phyloP scores from a whole-genome alignment of 768 basidiomycete genomes.

The Amanita exitialis region DNA sequence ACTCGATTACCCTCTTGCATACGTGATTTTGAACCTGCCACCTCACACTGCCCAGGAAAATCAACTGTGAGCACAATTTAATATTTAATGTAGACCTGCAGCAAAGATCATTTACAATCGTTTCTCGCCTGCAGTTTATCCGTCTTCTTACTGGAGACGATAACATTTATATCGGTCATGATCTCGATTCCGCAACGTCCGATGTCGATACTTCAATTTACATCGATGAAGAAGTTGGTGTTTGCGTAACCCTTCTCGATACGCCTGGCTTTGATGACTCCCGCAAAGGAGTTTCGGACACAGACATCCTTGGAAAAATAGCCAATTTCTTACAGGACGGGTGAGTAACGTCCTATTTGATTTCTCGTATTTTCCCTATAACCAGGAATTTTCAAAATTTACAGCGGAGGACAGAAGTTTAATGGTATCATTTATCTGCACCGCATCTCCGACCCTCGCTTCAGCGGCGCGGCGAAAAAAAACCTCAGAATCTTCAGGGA shows the following conservation, averaged over 20 bases:
- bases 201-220: conserved; percentile 13
- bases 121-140: conserved; percentile 23
- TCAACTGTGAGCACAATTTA: not conserved
- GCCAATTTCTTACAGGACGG: conserved; percentile 10
- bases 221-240: not conserved
- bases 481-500: conserved; percentile 37
- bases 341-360: conserved; percentile 8
- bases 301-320: conserved; percentile 25
- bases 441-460: conserved; percentile 27
- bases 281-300: conserved; percentile 15
- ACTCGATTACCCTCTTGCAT: too few relatives aligned
- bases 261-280: conserved; percentile 38
- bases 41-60: not conserved
- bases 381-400: not conserved
- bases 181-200: conserved; percentile 29
- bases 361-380: not conserved
- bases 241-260: conserved; percentile 25
- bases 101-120: too few relatives aligned
- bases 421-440: conserved; percentile 33
- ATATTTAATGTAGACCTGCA: not conserved
- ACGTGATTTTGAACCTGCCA: too few relatives aligned
- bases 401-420: conserved; percentile 16
- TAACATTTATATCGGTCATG: conserved; percentile 23
- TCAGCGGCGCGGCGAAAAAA: conserved; percentile 28
- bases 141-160: conserved; percentile 26